Evolutionary conservation across 345 rosid species (phyloP).

Genomic region (Heritiera littoralis): DNA sequence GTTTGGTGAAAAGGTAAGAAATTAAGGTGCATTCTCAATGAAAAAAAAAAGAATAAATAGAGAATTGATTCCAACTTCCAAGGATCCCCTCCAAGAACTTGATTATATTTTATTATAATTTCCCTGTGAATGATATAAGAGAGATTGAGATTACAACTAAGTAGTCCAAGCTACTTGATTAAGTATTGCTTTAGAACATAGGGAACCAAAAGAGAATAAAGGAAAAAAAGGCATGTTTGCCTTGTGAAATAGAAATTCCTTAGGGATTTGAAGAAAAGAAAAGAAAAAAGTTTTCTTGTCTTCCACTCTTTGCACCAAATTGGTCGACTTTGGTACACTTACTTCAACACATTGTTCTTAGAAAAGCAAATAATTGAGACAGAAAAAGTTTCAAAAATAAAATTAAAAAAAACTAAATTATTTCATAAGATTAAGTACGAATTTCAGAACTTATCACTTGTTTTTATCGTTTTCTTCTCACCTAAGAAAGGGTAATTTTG

Average conservation of each 20-base stretch:
- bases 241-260: constrained; percentile 28
- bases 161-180: neutral
- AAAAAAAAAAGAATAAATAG: neutral
- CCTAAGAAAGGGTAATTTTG: neutral
- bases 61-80: neutral
- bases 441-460: neutral
- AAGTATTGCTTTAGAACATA: neutral
- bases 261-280: neutral
- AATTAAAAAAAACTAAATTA: neutral
- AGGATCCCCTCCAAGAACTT: neutral
- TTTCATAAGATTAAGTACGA: neutral
- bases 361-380: neutral
- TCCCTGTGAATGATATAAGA: neutral
- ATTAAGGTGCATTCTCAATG: neutral
- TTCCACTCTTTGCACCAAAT: constrained; percentile 27
- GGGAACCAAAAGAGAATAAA: neutral
- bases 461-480: neutral
- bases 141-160: neutral
- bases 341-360: neutral
- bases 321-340: neutral
- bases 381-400: neutral
- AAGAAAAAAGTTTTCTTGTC: constrained; percentile 21
- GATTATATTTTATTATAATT: neutral
- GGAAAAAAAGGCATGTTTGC: constrained; percentile 5
- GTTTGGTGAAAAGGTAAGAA: neutral